phyloP scores from a whole-genome alignment of 495 filamentous ascomycete genomes.

The Aspergillus saccharolyticus region DNA sequence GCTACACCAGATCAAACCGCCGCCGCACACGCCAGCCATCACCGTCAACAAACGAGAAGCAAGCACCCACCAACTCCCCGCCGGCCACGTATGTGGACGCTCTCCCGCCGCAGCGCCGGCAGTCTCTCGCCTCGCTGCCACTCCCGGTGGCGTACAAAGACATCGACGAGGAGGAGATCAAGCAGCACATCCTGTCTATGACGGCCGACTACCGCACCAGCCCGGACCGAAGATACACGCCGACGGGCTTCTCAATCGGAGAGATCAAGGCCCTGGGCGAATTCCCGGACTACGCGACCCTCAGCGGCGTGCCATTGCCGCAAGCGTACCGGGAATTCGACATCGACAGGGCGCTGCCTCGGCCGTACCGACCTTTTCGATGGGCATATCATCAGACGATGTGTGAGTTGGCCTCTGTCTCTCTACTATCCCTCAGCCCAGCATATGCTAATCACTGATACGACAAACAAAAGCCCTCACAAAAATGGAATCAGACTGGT shows the following conservation, averaged over 20 bases:
- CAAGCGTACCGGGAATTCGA: conserved; percentile 59
- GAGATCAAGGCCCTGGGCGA: conserved; percentile 72
- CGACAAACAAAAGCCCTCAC: conserved; percentile 55
- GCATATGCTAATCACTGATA: conserved; percentile 11
- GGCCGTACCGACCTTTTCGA: conserved; percentile 75
- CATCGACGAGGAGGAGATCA: conserved; percentile 29
- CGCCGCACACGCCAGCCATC: conserved; percentile 54
- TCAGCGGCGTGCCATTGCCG: conserved; percentile 77
- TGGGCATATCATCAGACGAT: conserved; percentile 93
- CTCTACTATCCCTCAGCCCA: too few relatives aligned
- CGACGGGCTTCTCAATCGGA: conserved; percentile 57
- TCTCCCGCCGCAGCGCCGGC: conserved; percentile 54
- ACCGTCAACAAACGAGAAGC: conserved; percentile 48
- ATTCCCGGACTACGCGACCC: conserved; percentile 75
- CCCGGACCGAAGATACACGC: conserved; percentile 42
- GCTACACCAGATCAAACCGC: conserved; percentile 35
- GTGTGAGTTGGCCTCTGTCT: conserved; percentile 73
- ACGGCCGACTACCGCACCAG: conserved; percentile 37
- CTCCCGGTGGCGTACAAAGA: conserved; percentile 21
- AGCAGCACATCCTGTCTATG: conserved; percentile 38
- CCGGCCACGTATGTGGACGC: conserved; percentile 40
- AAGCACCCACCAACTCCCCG: conserved; percentile 14
- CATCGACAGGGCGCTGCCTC: conserved; percentile 58
- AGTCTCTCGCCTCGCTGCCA: conserved; percentile 36
- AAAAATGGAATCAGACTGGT: conserved; percentile 82